Conservation (phyloP, 1,139 yeast species). For the Magnusiomyces suaveolens region DNA sequence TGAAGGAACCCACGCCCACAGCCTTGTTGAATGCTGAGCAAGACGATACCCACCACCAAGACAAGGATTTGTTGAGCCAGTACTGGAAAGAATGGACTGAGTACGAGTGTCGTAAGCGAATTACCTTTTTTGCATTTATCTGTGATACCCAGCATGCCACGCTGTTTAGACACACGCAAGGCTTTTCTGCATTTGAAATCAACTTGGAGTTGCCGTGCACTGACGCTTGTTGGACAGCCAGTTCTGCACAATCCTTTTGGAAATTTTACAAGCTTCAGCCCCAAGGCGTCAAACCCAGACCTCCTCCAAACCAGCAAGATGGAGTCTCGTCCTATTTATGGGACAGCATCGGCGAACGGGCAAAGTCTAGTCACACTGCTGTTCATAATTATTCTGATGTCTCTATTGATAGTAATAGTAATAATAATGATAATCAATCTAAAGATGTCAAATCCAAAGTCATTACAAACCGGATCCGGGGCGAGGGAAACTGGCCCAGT, state of each 20-base stretch:
- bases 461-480: constrained; percentile 13
- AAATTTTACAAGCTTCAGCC: constrained; percentile 32
- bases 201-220: constrained; percentile 37
- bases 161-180: constrained; percentile 24
- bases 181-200: constrained; percentile 33
- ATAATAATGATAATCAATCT: constrained; percentile 3
- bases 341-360: neutral
- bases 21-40: neutral
- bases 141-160: constrained; percentile 32
- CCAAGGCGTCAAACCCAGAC: constrained; percentile 23
- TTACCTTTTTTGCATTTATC: constrained; percentile 30
- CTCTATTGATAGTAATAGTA: neutral
- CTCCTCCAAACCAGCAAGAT: constrained; percentile 13
- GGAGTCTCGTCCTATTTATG: neutral
- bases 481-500: constrained; percentile 36
- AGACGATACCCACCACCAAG: constrained; percentile 8
- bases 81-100: constrained; percentile 30
- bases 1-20: constrained; percentile 10
- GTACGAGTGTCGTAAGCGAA: constrained; percentile 30
- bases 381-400: no score
- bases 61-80: constrained; percentile 10
- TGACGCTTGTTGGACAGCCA: constrained; percentile 37
- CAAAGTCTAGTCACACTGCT: no score
- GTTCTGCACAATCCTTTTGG: constrained; percentile 24
- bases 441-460: constrained; percentile 9